Conservation (phyloP, 2,329 filamentous ascomycete species). For the Cladosporium austrohemisphaericum region DNA sequence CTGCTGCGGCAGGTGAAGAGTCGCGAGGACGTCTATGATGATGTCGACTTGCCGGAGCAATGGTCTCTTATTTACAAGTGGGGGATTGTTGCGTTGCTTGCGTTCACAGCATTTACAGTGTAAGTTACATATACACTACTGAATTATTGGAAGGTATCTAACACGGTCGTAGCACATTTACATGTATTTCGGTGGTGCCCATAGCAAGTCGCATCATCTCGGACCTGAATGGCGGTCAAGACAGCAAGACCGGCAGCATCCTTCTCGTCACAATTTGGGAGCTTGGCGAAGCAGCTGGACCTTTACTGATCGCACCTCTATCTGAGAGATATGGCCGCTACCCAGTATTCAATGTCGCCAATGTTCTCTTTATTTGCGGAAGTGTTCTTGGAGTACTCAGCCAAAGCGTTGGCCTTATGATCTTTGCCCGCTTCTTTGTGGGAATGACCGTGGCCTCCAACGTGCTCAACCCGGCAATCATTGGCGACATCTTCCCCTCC, state of each 20-base stretch:
- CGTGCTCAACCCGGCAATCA: conserved; percentile 60
- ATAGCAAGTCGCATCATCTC: conserved; percentile 27
- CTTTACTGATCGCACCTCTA: conserved; percentile 44
- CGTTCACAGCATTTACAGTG: conserved; percentile 56
- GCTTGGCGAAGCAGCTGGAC: conserved; percentile 46
- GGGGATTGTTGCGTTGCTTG: conserved; percentile 51
- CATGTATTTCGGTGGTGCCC: conserved; percentile 31
- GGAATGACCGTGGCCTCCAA: conserved; percentile 46
- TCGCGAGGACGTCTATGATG: conserved; percentile 12
- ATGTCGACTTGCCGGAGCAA: conserved; percentile 39
- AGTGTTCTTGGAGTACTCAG: conserved; percentile 39
- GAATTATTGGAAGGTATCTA: background rate
- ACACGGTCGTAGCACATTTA: conserved; percentile 26
- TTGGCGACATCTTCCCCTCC: conserved; percentile 59
- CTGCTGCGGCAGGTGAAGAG: conserved; percentile 14
- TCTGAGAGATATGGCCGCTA: conserved; percentile 43
- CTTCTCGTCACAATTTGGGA: conserved; percentile 50
- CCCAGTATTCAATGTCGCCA: conserved; percentile 38
- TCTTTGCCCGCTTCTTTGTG: conserved; percentile 43
- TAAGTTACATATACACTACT: conserved; percentile 28
- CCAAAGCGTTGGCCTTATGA: conserved; percentile 38
- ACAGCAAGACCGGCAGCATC: conserved; percentile 24
- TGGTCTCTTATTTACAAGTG: conserved; percentile 51
- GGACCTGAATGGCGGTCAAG: conserved; percentile 23
- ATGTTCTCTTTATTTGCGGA: conserved; percentile 42